phyloP scores from a whole-genome alignment of 2,329 filamentous ascomycete species.

The Macrophomina tecta region DNA sequence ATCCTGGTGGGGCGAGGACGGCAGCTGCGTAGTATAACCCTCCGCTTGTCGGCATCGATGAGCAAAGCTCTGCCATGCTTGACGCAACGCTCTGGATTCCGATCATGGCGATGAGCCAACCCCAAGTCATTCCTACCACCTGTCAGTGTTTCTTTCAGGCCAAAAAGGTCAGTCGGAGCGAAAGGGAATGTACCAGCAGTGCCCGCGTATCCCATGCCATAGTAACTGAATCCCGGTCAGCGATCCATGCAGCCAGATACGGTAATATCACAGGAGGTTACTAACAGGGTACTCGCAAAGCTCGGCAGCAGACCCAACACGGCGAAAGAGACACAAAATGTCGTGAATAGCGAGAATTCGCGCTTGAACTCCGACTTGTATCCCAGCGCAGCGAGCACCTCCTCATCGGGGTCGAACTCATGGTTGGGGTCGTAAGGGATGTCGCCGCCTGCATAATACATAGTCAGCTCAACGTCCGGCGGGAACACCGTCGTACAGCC shows the following conservation, averaged over 20 bases:
- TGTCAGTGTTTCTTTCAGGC: slow-evolving; percentile 14
- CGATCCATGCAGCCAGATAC: background rate
- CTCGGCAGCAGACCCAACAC: slow-evolving; percentile 73
- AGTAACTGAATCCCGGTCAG: slow-evolving; percentile 49
- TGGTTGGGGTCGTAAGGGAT: slow-evolving; percentile 53
- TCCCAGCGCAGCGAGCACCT: slow-evolving; percentile 66
- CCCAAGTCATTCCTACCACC: slow-evolving; percentile 73
- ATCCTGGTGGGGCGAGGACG: slow-evolving; percentile 70
- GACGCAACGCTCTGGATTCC: slow-evolving; percentile 75
- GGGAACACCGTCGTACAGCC: background rate
- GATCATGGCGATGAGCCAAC: slow-evolving; percentile 74
- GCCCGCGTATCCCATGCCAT: slow-evolving; percentile 64
- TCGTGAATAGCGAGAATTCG: slow-evolving; percentile 76
- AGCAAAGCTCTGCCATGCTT: slow-evolving; percentile 71
- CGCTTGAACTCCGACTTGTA: slow-evolving; percentile 70
- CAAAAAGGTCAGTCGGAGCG: too few relatives aligned
- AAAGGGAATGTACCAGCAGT: slow-evolving; percentile 41
- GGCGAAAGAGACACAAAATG: slow-evolving; percentile 76
- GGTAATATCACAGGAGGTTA: background rate
- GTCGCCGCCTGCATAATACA: slow-evolving; percentile 46
- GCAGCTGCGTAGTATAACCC: slow-evolving; percentile 77
- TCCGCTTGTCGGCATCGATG: slow-evolving; percentile 73
- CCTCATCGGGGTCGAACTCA: slow-evolving; percentile 62
- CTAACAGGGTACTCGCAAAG: slow-evolving; percentile 68
- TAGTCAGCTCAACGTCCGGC: background rate